A percentile compares a stretch with the other conserved stretches of the same genome.
Conservation (phyloP, 805 yeast species). For the Scheffersomyces amazonensis region DNA sequence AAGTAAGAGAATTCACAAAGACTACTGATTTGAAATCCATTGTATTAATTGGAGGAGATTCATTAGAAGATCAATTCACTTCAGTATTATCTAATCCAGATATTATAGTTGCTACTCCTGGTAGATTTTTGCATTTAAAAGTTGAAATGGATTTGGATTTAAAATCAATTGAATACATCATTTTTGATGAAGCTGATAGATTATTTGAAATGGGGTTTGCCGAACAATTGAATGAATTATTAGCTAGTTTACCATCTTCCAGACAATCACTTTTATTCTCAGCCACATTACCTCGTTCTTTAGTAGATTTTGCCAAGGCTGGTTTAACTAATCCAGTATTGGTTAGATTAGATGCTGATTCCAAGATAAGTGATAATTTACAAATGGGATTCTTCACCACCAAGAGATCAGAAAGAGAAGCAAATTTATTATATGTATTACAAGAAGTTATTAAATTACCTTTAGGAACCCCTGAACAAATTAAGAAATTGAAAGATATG, state of each 20-base stretch:
- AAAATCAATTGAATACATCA: slow-evolving; percentile 80
- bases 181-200: slow-evolving; percentile 97
- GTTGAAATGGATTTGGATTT: slow-evolving; percentile 92
- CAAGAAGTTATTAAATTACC: slow-evolving; percentile 87
- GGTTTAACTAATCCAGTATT: slow-evolving; percentile 90
- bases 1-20: slow-evolving; percentile 80
- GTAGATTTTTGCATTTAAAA: slow-evolving; percentile 91
- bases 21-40: slow-evolving; percentile 82
- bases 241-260: slow-evolving; percentile 75
- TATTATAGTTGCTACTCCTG: slow-evolving; percentile 94
- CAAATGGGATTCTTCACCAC: slow-evolving; percentile 86
- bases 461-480: slow-evolving; percentile 67
- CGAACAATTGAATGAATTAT: slow-evolving; percentile 85
- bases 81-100: slow-evolving; percentile 95
- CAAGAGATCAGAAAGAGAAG: slow-evolving; percentile 86
- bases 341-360: slow-evolving; percentile 89
- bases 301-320: slow-evolving; percentile 96
- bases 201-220: slow-evolving; percentile 95
- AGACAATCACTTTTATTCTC: slow-evolving; percentile 90
- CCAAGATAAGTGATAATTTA: slow-evolving; percentile 83
- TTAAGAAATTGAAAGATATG: slow-evolving; percentile 47
- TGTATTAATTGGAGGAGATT: slow-evolving; percentile 94
- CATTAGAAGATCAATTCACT: slow-evolving; percentile 93
- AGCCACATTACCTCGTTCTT: slow-evolving; percentile 88
- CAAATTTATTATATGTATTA: slow-evolving; percentile 70